Conservation (phyloP, 495 filamentous ascomycete species). For the Penicillium coprophilum region DNA sequence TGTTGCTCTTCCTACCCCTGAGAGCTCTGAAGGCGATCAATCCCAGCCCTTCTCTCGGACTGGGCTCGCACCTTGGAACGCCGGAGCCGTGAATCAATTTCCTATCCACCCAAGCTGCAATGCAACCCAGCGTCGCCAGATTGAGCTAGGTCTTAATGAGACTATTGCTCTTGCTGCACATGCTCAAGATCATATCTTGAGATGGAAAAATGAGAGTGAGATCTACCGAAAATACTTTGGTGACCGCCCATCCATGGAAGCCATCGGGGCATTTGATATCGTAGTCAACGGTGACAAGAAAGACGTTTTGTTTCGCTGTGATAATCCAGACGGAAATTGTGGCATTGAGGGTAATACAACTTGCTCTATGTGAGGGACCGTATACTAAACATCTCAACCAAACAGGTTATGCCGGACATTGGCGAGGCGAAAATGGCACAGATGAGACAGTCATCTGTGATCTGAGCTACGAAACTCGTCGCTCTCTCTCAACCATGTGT, state of each 20-base stretch:
- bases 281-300: slow-evolving; percentile 49
- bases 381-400: slow-evolving; percentile 4
- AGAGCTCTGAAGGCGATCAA: neutral
- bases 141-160: slow-evolving; percentile 49
- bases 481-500: slow-evolving; percentile 52
- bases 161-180: slow-evolving; percentile 48
- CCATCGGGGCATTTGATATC: slow-evolving; percentile 53
- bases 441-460: slow-evolving; percentile 62
- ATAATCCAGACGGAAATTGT: slow-evolving; percentile 60
- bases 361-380: neutral
- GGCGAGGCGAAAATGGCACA: slow-evolving; percentile 56
- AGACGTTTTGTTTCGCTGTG: slow-evolving; percentile 54
- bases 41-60: slow-evolving; percentile 14
- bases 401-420: slow-evolving; percentile 58
- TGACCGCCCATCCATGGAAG: slow-evolving; percentile 44
- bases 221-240: slow-evolving; percentile 61
- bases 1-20: slow-evolving; percentile 14
- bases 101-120: slow-evolving; percentile 59
- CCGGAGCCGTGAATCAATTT: slow-evolving; percentile 29
- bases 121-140: slow-evolving; percentile 47
- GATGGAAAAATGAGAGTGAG: slow-evolving; percentile 48
- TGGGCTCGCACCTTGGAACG: slow-evolving; percentile 20
- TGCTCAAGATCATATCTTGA: slow-evolving; percentile 48
- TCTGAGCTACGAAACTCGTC: slow-evolving; percentile 50
- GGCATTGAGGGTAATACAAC: slow-evolving; percentile 37